A percentile compares a stretch with the other conserved stretches of the same genome.
These are phyloP conservation scores for Stenogyne calaminthoides DNA, from an alignment of 305 asterid species.

Conservation along the genomic window DNA sequence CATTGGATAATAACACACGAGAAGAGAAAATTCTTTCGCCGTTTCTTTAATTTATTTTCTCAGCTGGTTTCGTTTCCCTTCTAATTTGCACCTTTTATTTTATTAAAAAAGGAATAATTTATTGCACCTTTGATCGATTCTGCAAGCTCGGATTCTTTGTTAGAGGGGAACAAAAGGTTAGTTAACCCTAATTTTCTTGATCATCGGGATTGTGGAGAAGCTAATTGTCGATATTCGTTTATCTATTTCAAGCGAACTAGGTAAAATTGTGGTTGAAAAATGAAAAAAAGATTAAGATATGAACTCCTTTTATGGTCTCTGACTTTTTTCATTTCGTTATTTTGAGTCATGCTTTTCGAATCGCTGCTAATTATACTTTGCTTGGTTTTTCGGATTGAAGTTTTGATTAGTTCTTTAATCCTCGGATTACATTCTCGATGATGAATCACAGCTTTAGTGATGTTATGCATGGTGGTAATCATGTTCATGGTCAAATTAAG, in stretches of 20 bases:
- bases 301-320: neutral
- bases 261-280: neutral
- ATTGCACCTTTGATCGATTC: neutral
- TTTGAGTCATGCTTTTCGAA: neutral
- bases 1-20: neutral
- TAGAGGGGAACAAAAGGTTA: conserved; percentile 21
- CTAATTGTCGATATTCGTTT: neutral
- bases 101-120: neutral
- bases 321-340: neutral
- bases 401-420: neutral
- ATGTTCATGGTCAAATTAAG: neutral
- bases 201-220: neutral
- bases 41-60: conserved; percentile 21
- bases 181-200: conserved; percentile 12
- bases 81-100: neutral
- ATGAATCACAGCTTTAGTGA: conserved; percentile 3
- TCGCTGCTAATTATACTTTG: neutral
- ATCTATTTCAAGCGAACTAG: neutral
- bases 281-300: neutral
- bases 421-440: conserved; percentile 17
- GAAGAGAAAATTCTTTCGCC: neutral
- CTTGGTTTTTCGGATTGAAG: conserved; percentile 1
- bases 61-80: conserved; percentile 10
- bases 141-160: neutral
- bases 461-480: neutral